phyloP scores from a whole-genome alignment of 345 rosid genomes.

The Ceriops tagal region DNA sequence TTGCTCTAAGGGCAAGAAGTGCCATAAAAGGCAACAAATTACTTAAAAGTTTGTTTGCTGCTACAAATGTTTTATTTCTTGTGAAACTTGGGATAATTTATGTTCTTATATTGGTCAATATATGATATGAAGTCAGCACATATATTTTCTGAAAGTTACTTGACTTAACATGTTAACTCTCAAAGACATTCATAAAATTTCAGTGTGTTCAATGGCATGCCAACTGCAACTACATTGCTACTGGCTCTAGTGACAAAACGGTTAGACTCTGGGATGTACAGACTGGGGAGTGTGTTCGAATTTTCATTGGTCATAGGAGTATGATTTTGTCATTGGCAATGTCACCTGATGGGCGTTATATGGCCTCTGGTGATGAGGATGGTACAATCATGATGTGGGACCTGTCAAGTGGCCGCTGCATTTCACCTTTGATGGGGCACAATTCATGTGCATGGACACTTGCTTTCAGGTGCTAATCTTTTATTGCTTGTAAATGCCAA shows the following conservation, averaged over 20 bases:
- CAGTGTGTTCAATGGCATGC: constrained; percentile 99
- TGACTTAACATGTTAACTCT: neutral
- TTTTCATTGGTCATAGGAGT: constrained; percentile 78
- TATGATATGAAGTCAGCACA: neutral
- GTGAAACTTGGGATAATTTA: too few species aligned
- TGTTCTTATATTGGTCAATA: neutral
- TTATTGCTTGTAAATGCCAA: constrained; percentile 7
- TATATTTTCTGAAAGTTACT: neutral
- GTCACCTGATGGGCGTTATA: constrained; percentile 94
- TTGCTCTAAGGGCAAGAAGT: too few species aligned
- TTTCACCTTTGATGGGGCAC: constrained; percentile 91
- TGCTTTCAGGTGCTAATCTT: constrained; percentile 59
- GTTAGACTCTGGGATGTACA: constrained; percentile 92
- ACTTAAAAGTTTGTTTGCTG: too few species aligned
- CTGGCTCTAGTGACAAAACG: constrained; percentile 91
- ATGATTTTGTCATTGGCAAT: constrained; percentile 82
- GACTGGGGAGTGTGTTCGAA: constrained; percentile 86
- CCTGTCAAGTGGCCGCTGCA: constrained; percentile 85
- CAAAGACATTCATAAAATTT: constrained; percentile 7
- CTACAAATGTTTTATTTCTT: too few species aligned
- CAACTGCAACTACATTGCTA: constrained; percentile 92
- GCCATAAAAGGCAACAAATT: too few species aligned
- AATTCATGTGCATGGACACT: constrained; percentile 89
- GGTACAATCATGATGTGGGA: constrained; percentile 98
- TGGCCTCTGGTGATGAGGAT: constrained; percentile 99